Evolutionary conservation across 768 basidiomycete genomes (phyloP).

Genomic region (Postia placenta): DNA sequence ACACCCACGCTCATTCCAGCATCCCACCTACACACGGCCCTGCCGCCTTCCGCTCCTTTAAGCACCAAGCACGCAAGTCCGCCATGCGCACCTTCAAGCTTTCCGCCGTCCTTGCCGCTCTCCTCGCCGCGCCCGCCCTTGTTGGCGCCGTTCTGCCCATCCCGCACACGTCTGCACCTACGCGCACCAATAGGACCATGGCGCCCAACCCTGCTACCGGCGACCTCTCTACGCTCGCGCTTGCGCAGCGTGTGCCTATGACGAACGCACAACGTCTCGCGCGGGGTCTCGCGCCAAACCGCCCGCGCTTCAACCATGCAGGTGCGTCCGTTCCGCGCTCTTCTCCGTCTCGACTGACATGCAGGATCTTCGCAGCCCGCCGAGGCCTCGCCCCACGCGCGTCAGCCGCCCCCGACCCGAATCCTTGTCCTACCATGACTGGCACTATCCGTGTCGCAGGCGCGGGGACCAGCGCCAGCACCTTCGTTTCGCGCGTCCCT

Average conservation of each 20-base stretch:
- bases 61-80: neutral
- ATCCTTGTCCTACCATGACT: slow-evolving; percentile 2
- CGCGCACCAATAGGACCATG: too few relatives aligned
- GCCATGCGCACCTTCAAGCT: neutral
- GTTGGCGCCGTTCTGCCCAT: neutral
- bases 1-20: too few relatives aligned
- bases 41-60: too few relatives aligned
- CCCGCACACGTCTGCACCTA: neutral
- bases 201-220: slow-evolving; percentile 11
- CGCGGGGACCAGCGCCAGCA: neutral
- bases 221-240: slow-evolving; percentile 6
- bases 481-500: slow-evolving; percentile 6
- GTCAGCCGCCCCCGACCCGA: neutral
- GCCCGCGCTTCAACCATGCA: slow-evolving; percentile 9
- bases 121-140: slow-evolving; percentile 1
- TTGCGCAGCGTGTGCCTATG: slow-evolving; percentile 1
- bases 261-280: slow-evolving; percentile 18
- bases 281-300: slow-evolving; percentile 15
- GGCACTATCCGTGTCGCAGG: slow-evolving; percentile 10
- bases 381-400: slow-evolving; percentile 5
- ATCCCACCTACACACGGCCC: too few relatives aligned
- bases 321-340: slow-evolving; percentile 4
- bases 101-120: neutral
- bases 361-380: slow-evolving; percentile 1
- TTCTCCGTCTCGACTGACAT: neutral